phyloP scores from a whole-genome alignment of 768 basidiomycete genomes.

The Leucocoprinus leucothites region DNA sequence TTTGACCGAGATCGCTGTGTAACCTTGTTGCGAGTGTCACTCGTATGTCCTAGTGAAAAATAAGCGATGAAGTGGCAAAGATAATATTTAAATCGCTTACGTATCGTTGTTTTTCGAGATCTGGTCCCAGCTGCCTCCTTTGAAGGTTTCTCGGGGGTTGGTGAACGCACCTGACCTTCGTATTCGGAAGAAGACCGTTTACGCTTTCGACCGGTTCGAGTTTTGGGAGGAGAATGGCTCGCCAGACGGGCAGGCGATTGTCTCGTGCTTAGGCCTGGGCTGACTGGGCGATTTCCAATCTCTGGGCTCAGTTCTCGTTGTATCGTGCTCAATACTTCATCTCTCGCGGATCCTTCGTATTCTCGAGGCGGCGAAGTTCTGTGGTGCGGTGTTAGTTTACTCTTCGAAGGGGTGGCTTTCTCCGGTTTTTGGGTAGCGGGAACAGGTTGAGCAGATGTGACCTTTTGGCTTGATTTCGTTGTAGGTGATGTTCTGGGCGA shows the following conservation, averaged over 20 bases:
- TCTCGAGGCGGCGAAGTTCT: background rate
- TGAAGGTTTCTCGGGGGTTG: background rate
- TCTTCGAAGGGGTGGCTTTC: background rate
- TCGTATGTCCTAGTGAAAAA: background rate
- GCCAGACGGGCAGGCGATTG: background rate
- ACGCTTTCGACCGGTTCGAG: background rate
- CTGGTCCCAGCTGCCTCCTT: background rate
- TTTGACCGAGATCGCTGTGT: background rate
- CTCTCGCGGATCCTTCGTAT: background rate
- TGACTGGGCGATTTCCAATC: background rate
- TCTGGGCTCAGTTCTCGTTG: background rate
- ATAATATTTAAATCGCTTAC: background rate
- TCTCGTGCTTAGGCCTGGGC: background rate
- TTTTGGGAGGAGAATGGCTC: background rate
- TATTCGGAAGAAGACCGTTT: constrained; percentile 5
- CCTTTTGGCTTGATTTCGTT: background rate
- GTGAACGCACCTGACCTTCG: background rate
- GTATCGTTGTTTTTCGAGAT: background rate
- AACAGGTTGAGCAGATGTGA: background rate
- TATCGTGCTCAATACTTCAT: background rate
- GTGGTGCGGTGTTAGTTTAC: too few relatives aligned
- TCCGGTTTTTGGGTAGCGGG: background rate
- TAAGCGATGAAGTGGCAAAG: background rate
- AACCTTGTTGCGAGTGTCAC: background rate
- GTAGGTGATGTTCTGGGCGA: background rate